Base-by-base conservation (phyloP, 108 stramenopile species). In the Pelagomonas calceolata region DNA sequence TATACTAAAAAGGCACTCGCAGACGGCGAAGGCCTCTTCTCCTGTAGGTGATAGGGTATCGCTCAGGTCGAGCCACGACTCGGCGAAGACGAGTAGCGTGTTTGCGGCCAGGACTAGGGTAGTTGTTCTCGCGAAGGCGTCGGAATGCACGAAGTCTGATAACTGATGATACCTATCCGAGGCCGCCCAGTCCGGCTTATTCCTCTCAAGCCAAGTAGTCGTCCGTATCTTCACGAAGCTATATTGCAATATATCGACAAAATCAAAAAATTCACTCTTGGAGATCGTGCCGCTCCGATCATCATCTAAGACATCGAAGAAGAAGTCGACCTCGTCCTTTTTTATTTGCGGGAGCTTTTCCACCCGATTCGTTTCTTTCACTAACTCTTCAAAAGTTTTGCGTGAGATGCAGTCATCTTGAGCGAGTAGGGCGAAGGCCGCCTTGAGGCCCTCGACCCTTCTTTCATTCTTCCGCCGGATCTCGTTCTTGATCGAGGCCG, bases 241-340 rank as follows among this genome's bases (percentile, higher is more conserved):
- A 26, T 60, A 60, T 26, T 60, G 51, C 21, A 60, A 26, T 17
- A 60, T 60, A 26, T 60, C 69, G 69, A 45, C 46, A 32, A 69
- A 4, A 26, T 69, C 36, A 46, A 60, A 69, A 30, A 69, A 69
- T 30, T 69, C 69, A 4, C 0, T 45, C 16, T 32, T 18, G 69
- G 43, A 43, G 45, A 69, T 69, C 5, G 46, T 15, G 9, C 69
- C 69, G 30, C 46, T 60, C 18, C 26, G 0, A 0, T 69, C 69
- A 12, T 45, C 44, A 46, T 69, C 69, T 21, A 69, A 21, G 36
- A 32, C 16, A 12, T 30, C 30, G 45, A 69, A 69, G 36, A 69
- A 32, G 45, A 46, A 69, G 32, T 45, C 32, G 30, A 69, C n/a
- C 36, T 46, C 14, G 21, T 12, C 26, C 26, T 4, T 12, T 26